These are phyloP conservation scores for Penicillium sp. DNA, from an alignment of 2,329 filamentous ascomycete species.

Conservation along the genomic window DNA sequence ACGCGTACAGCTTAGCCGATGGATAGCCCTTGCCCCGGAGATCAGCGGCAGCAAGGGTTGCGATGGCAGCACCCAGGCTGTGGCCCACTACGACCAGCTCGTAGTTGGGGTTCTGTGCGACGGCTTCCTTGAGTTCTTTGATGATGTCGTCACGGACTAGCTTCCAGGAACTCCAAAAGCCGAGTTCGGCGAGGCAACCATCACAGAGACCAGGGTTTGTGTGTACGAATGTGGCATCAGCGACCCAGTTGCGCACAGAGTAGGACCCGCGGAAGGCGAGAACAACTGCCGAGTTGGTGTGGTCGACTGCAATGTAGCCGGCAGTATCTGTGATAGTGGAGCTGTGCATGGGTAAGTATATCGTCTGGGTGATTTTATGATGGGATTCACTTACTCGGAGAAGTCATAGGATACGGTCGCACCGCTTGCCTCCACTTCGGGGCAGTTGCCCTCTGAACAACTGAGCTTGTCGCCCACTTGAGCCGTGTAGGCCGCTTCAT, in stretches of 20 bases:
- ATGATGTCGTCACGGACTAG: constrained; percentile 37
- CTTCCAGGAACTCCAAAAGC: constrained; percentile 50
- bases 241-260: constrained; percentile 36
- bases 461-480: constrained; percentile 39
- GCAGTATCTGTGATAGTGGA: constrained; percentile 41
- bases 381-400: constrained; percentile 38
- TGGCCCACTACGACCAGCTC: constrained; percentile 56
- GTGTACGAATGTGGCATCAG: constrained; percentile 29
- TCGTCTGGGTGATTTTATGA: background rate
- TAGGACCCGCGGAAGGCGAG: constrained; percentile 40
- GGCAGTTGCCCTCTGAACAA: constrained; percentile 47
- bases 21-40: constrained; percentile 51
- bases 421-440: constrained; percentile 38
- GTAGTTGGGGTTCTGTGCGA: constrained; percentile 32
- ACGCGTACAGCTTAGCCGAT: constrained; percentile 61
- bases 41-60: constrained; percentile 58
- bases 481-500: constrained; percentile 46
- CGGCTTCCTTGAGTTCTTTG: constrained; percentile 29
- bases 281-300: constrained; percentile 41
- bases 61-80: constrained; percentile 66
- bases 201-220: constrained; percentile 42
- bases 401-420: constrained; percentile 45
- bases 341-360: constrained; percentile 3
- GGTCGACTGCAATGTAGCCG: constrained; percentile 50
- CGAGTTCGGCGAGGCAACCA: constrained; percentile 42